Base-by-base conservation (phyloP, 352 stramenopile genomes). In the Phytophthora pluvialis region DNA sequence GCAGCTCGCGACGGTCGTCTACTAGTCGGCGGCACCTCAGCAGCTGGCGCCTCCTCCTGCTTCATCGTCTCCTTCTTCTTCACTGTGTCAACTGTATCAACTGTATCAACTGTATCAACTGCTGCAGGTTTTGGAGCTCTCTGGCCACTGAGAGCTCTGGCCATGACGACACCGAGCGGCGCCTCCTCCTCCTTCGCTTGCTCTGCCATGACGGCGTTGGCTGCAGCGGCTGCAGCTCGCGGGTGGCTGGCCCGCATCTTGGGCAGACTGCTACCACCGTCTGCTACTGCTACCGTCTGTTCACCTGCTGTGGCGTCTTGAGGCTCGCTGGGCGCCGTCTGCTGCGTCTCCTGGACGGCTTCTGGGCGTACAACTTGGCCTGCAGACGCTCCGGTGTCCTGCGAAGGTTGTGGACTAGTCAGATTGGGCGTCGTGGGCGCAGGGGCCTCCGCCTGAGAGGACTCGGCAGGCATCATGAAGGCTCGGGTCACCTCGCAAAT, bases 1-100 rank as follows among this genome's bases (percentile, higher is more conserved):
- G 61, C 67, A 53, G 62, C 67, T 61, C 62, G 64, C 0, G 61
- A 36, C 9, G 62, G 57, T 42, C 56, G 35, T 58, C 15, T 61
- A 25, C 8, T 48, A 18, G 9, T 44, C 7, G n/a, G 21, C 21
- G 21, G 21, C 21, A 21, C 21, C 2, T 21, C 21, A 21, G 21
- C 21, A 21, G 21, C 21, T 21, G 21, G 21, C 2, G 21, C 21
- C 21, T 44, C 36, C 31, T 72, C 50, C 1, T 64, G 31, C 28
- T 56, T 29, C 0, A n/a, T n/a, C n/a, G n/a, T n/a, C n/a, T n/a
- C n/a, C n/a, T n/a, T n/a, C n/a, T n/a, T n/a, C n/a, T n/a, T n/a
- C n/a, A n/a, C n/a, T n/a, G n/a, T n/a, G n/a, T n/a, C n/a, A n/a
- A n/a, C n/a, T n/a, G n/a, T n/a, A n/a, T n/a, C n/a, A n/a, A n/a